A percentile compares a stretch with the other conserved stretches of the same genome.
Conservation (phyloP, 139 green algal genomes). For the Diplosphaera chodatii region DNA sequence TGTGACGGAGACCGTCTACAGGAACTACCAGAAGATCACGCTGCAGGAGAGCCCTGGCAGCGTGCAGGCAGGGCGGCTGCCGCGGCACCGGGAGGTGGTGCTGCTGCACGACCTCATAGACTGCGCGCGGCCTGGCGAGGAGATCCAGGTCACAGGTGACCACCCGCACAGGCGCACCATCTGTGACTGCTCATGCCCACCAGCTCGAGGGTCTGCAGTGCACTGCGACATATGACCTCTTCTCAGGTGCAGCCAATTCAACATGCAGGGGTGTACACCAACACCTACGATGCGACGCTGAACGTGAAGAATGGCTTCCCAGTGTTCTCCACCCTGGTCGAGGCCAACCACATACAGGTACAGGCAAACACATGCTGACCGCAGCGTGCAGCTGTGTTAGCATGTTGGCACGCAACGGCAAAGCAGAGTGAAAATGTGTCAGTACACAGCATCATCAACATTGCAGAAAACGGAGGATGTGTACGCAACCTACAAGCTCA, state of each 20-base stretch:
- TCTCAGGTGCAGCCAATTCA: too few species aligned
- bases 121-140: slow-evolving; percentile 83
- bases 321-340: slow-evolving; percentile 91
- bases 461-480: slow-evolving; percentile 65
- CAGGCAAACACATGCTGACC: neutral
- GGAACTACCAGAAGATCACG: slow-evolving; percentile 96
- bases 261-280: slow-evolving; percentile 77
- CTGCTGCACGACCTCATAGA: slow-evolving; percentile 97
- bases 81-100: slow-evolving; percentile 94
- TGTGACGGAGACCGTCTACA: slow-evolving; percentile 87
- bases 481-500: slow-evolving; percentile 70
- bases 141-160: slow-evolving; percentile 86
- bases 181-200: neutral
- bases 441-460: too few species aligned
- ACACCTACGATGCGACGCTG: slow-evolving; percentile 81
- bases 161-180: too few species aligned
- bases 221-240: too few species aligned
- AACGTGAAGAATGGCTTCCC: slow-evolving; percentile 93
- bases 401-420: too few species aligned
- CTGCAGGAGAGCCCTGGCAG: slow-evolving; percentile 93
- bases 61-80: slow-evolving; percentile 89
- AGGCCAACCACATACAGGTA: slow-evolving; percentile 82
- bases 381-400: too few species aligned
- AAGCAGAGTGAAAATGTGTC: too few species aligned
- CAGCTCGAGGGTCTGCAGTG: too few species aligned